phyloP scores from a whole-genome alignment of 768 basidiomycete genomes.

The Hemileccinum impolitum region DNA sequence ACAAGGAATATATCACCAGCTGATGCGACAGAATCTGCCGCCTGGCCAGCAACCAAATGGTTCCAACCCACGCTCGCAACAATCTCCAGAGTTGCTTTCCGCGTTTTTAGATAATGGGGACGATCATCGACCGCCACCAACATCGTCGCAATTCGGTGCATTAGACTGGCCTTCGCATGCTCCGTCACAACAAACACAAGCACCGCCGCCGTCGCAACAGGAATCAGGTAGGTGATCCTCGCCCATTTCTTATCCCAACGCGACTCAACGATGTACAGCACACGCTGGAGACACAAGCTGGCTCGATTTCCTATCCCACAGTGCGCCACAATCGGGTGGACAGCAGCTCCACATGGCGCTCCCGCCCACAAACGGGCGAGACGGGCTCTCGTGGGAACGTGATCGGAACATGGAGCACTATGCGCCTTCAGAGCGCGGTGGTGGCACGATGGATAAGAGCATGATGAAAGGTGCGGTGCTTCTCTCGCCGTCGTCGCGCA shows the following conservation, averaged over 20 bases:
- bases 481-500: conserved; percentile 25
- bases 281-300: conserved; percentile 31
- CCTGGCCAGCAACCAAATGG: conserved; percentile 16
- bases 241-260: background rate
- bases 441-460: conserved; percentile 18
- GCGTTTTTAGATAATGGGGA: conserved; percentile 29
- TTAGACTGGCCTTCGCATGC: conserved; percentile 35
- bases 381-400: conserved; percentile 30
- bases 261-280: conserved; percentile 13
- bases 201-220: conserved; percentile 20
- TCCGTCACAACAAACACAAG: conserved; percentile 21
- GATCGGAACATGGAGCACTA: conserved; percentile 31
- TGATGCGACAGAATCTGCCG: conserved; percentile 27
- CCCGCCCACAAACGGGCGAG: conserved; percentile 24
- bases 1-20: conserved; percentile 31
- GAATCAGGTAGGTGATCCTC: conserved; percentile 18
- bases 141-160: conserved; percentile 23
- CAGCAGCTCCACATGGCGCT: conserved; percentile 30
- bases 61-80: conserved; percentile 21
- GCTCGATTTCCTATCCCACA: conserved; percentile 33
- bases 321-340: conserved; percentile 19
- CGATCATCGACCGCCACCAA: conserved; percentile 23
- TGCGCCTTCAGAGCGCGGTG: conserved; percentile 26
- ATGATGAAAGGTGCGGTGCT: conserved; percentile 16
- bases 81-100: conserved; percentile 28